Evolutionary conservation across 345 rosid genomes (phyloP).

Genomic region (Pelargonium nanum): DNA sequence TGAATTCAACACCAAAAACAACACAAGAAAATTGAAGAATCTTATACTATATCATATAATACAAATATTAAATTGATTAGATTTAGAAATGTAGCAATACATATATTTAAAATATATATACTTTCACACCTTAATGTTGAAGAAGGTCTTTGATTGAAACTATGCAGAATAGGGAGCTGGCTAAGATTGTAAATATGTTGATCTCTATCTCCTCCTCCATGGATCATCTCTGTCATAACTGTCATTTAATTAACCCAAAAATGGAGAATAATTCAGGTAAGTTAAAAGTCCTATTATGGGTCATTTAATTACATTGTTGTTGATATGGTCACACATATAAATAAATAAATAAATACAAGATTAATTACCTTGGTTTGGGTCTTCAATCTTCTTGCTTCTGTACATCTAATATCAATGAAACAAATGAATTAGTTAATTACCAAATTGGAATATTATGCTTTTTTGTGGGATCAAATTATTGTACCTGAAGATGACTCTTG

Average conservation of each 20-base stretch:
- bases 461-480: not conserved
- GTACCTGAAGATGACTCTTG: conserved; percentile 84
- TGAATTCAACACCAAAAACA: not conserved
- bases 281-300: too few species aligned
- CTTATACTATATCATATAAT: too few species aligned
- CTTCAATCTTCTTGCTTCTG: conserved; percentile 59
- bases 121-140: conserved; percentile 19
- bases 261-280: not conserved
- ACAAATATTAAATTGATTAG: not conserved
- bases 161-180: conserved; percentile 53
- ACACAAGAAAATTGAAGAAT: too few species aligned
- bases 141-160: conserved; percentile 40
- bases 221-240: conserved; percentile 37
- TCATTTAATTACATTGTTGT: too few species aligned
- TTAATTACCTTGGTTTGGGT: conserved; percentile 37
- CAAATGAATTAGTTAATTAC: not conserved
- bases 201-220: conserved; percentile 30
- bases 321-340: too few species aligned
- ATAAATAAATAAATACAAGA: not conserved
- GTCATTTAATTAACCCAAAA: conserved; percentile 1
- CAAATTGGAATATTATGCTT: not conserved
- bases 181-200: conserved; percentile 43
- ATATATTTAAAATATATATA: not conserved
- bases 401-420: conserved; percentile 38
- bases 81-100: too few species aligned